A percentile compares a stretch with the other conserved stretches of the same genome.
Evolutionary conservation across 1,284 basidiomycete species (phyloP).

Genomic region (Moesziomyces sp.): DNA sequence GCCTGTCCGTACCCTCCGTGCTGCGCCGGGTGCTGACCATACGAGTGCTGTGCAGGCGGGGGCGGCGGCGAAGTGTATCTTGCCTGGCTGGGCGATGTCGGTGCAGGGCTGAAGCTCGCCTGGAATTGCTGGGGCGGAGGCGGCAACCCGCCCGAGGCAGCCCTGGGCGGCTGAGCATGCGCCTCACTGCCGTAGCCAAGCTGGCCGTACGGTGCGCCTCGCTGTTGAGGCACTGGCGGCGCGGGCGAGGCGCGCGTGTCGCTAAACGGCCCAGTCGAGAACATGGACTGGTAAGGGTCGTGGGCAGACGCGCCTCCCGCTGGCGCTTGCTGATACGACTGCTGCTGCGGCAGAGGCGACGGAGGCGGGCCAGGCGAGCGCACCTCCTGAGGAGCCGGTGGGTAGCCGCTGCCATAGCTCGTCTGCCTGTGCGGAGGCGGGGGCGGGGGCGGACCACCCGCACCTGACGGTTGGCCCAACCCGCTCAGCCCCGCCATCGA

Average conservation of each 20-base stretch:
- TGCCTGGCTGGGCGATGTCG: constrained; percentile 13
- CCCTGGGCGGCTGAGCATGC: constrained; percentile 2
- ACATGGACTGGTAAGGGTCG: constrained; percentile 40
- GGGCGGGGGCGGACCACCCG: constrained; percentile 15
- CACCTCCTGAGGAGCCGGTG: constrained; percentile 7
- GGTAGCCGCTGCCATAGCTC: constrained; percentile 32
- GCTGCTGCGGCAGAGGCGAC: constrained; percentile 18
- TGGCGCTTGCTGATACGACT: constrained; percentile 15
- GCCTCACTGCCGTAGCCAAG: constrained; percentile 11
- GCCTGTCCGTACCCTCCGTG: neutral
- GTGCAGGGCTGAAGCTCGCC: constrained; percentile 8
- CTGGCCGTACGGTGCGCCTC: constrained; percentile 12
- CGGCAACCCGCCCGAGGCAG: constrained; percentile 10
- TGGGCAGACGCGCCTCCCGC: constrained; percentile 5
- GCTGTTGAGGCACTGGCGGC: constrained; percentile 7
- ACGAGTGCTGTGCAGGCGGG: constrained; percentile 1
- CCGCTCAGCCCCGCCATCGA: constrained; percentile 32
- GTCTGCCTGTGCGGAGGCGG: constrained; percentile 31
- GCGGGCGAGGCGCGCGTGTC: constrained; percentile 30
- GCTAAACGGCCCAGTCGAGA: constrained; percentile 33
- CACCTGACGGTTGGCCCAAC: constrained; percentile 1
- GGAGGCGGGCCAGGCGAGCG: constrained; percentile 30
- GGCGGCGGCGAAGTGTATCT: constrained; percentile 31
- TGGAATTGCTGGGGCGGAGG: constrained; percentile 38
- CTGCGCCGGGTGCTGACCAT: neutral